These are phyloP conservation scores for Abrus precatorius DNA, from an alignment of 306 rosid genomes.

Conservation along the genomic window DNA sequence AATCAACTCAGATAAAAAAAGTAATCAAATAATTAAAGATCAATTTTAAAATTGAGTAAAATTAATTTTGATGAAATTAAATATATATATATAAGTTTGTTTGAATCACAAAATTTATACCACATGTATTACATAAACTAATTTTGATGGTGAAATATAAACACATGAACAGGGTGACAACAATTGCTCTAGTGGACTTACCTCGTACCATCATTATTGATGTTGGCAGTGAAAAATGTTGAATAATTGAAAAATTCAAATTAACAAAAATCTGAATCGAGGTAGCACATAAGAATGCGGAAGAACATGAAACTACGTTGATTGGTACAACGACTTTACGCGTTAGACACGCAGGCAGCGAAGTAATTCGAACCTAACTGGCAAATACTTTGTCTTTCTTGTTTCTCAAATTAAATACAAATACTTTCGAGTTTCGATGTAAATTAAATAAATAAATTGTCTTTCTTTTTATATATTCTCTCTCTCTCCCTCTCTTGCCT, in stretches of 20 bases:
- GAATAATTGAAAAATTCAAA: background rate
- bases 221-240: too few relatives aligned
- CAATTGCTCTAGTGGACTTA: background rate
- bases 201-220: background rate
- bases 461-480: background rate
- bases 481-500: background rate
- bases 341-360: background rate
- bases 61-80: too few relatives aligned
- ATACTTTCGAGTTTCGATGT: background rate
- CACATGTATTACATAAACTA: too few relatives aligned
- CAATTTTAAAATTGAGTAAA: too few relatives aligned
- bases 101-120: too few relatives aligned
- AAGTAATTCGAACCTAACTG: background rate
- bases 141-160: too few relatives aligned
- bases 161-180: too few relatives aligned
- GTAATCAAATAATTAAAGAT: too few relatives aligned
- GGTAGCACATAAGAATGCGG: background rate
- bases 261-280: background rate
- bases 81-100: too few relatives aligned
- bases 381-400: background rate
- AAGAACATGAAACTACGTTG: background rate
- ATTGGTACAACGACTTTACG: constrained; percentile 3
- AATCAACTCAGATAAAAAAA: too few relatives aligned
- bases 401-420: background rate
- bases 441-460: background rate